Conservation (phyloP, 495 filamentous ascomycete genomes). For the Aspergillus affinis region DNA sequence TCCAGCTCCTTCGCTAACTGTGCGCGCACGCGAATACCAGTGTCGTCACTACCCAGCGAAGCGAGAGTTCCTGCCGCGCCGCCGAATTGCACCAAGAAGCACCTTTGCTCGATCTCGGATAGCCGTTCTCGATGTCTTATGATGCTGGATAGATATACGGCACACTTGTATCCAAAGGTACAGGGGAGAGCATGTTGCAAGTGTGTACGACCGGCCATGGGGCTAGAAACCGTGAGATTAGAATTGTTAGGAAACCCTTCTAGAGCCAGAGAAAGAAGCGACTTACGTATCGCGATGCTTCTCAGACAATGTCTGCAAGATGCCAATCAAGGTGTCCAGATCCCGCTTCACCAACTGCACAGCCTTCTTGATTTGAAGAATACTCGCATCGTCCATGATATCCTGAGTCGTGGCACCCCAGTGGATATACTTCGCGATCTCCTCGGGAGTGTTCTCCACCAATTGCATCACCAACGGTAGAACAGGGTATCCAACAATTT, state of each 20-base stretch:
- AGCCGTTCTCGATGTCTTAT: neutral
- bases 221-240: slow-evolving; percentile 22
- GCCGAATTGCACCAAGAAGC: slow-evolving; percentile 41
- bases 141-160: slow-evolving; percentile 20
- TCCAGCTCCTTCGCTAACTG: slow-evolving; percentile 33
- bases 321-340: slow-evolving; percentile 27
- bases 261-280: no score
- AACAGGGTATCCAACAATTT: slow-evolving; percentile 51
- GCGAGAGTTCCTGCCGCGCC: slow-evolving; percentile 45
- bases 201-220: slow-evolving; percentile 51
- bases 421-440: slow-evolving; percentile 43
- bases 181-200: slow-evolving; percentile 47
- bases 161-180: slow-evolving; percentile 42
- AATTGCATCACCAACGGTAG: slow-evolving; percentile 46
- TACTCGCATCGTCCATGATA: slow-evolving; percentile 47
- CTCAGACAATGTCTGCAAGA: slow-evolving; percentile 27
- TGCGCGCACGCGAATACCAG: slow-evolving; percentile 32
- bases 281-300: slow-evolving; percentile 31
- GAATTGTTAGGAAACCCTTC: neutral
- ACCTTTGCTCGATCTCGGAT: slow-evolving; percentile 28
- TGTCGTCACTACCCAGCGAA: slow-evolving; percentile 23
- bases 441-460: slow-evolving; percentile 8
- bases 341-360: slow-evolving; percentile 36
- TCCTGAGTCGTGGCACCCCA: slow-evolving; percentile 55
- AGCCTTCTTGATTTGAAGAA: slow-evolving; percentile 44